Conservation (phyloP, 2,329 filamentous ascomycete genomes). For the Aspergillus intermedius region DNA sequence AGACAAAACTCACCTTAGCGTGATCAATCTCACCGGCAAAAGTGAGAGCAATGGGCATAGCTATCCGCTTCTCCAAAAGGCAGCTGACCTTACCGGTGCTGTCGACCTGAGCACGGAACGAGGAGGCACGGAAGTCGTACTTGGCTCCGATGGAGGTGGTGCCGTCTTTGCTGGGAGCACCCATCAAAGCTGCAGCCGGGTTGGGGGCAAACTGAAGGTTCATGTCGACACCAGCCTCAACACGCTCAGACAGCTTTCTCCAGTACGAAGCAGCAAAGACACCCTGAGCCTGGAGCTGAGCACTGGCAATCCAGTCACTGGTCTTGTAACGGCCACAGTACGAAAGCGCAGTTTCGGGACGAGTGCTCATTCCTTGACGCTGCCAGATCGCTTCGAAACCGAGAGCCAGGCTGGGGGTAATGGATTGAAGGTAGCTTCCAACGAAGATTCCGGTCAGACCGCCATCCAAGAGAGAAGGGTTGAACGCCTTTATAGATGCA, state of each 20-base stretch:
- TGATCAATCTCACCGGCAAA: slow-evolving; percentile 97
- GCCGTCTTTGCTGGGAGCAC: slow-evolving; percentile 74
- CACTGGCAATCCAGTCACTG: slow-evolving; percentile 85
- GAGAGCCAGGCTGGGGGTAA: slow-evolving; percentile 79
- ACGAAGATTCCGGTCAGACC: slow-evolving; percentile 92
- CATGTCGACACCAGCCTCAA: slow-evolving; percentile 92
- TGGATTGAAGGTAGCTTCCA: slow-evolving; percentile 87
- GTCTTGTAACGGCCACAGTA: slow-evolving; percentile 91
- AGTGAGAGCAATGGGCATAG: slow-evolving; percentile 83
- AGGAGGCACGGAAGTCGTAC: slow-evolving; percentile 95
- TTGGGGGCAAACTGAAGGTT: slow-evolving; percentile 73
- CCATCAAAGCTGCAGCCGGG: slow-evolving; percentile 63
- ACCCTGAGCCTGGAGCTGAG: slow-evolving; percentile 82
- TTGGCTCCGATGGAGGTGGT: slow-evolving; percentile 89
- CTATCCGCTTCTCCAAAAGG: slow-evolving; percentile 90
- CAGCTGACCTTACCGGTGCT: slow-evolving; percentile 90
- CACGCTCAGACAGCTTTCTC: slow-evolving; percentile 85
- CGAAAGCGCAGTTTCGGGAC: slow-evolving; percentile 83
- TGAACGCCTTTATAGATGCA: slow-evolving; percentile 85
- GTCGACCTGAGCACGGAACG: slow-evolving; percentile 93
- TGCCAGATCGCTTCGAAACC: slow-evolving; percentile 94
- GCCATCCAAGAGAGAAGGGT: slow-evolving; percentile 89
- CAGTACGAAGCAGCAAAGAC: slow-evolving; percentile 89
- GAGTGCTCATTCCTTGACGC: slow-evolving; percentile 71
- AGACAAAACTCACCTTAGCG: slow-evolving; percentile 63